Conservation (phyloP, 176 grass and related monocot species). For the Triticum timopheevii region DNA sequence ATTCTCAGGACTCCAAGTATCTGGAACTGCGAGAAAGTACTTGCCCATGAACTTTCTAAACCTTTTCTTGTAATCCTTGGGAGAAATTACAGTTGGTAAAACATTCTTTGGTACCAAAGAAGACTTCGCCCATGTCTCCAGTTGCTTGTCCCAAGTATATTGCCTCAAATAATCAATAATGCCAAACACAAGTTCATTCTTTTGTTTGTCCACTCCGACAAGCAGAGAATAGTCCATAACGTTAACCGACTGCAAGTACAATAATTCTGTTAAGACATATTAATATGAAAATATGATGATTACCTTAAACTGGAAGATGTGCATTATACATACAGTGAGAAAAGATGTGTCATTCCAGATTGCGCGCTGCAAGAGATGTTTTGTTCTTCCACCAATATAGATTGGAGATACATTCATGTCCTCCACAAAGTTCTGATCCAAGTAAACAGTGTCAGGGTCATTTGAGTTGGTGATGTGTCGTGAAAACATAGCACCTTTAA, state of each 20-base stretch:
- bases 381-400: slow-evolving; percentile 90
- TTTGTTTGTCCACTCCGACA: slow-evolving; percentile 79
- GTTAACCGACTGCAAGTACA: slow-evolving; percentile 70
- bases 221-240: slow-evolving; percentile 98
- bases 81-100: slow-evolving; percentile 75
- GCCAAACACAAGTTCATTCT: slow-evolving; percentile 84
- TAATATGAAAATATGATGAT: slow-evolving; percentile 25
- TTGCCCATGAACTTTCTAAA: slow-evolving; percentile 86
- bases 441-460: slow-evolving; percentile 55
- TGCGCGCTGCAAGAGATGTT: slow-evolving; percentile 90
- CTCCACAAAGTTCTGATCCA: slow-evolving; percentile 91
- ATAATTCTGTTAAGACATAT: slow-evolving; percentile 30
- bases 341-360: slow-evolving; percentile 98
- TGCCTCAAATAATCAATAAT: slow-evolving; percentile 94
- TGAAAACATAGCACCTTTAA: slow-evolving; percentile 75
- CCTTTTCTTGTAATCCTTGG: slow-evolving; percentile 88
- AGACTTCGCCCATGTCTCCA: slow-evolving; percentile 89
- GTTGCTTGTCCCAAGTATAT: slow-evolving; percentile 95
- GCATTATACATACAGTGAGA: slow-evolving; percentile 76
- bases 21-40: slow-evolving; percentile 80
- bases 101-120: slow-evolving; percentile 81
- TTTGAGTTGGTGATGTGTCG: slow-evolving; percentile 52
- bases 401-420: slow-evolving; percentile 83
- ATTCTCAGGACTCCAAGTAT: slow-evolving; percentile 67
- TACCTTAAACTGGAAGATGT: slow-evolving; percentile 25